Evolutionary conservation across 2,329 filamentous ascomycete genomes (phyloP).

Genomic region (Dichotomopilus funicola): DNA sequence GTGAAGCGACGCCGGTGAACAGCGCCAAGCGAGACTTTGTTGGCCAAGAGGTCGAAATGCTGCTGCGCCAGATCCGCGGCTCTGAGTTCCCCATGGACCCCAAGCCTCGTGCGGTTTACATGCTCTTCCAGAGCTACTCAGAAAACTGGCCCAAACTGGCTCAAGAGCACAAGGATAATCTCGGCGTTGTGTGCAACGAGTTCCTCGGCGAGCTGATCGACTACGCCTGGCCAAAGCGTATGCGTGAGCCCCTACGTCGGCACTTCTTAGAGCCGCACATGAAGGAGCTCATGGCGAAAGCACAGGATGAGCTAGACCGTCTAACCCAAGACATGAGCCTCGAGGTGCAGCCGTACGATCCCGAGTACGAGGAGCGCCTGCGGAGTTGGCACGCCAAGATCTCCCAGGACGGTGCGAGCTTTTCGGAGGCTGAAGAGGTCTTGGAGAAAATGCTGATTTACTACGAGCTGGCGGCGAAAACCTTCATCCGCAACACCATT

Average conservation of each 20-base stretch:
- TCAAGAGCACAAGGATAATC: constrained; percentile 48
- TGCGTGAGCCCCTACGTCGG: constrained; percentile 44
- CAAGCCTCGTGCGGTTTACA: constrained; percentile 47
- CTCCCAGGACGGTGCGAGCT: constrained; percentile 39
- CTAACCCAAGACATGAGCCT: constrained; percentile 46
- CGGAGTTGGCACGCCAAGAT: constrained; percentile 40
- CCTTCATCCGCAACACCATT: constrained; percentile 47
- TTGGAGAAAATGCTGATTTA: constrained; percentile 52
- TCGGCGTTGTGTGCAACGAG: constrained; percentile 48
- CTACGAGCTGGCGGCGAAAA: constrained; percentile 47
- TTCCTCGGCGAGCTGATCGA: constrained; percentile 46
- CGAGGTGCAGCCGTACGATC: constrained; percentile 48
- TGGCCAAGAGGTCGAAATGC: constrained; percentile 41
- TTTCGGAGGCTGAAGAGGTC: constrained; percentile 46
- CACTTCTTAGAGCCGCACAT: constrained; percentile 46
- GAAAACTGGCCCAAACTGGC: constrained; percentile 47
- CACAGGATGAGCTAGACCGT: constrained; percentile 40
- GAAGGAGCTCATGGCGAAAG: constrained; percentile 40
- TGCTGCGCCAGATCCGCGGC: constrained; percentile 44
- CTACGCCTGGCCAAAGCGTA: constrained; percentile 44
- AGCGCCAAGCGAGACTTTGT: constrained; percentile 43
- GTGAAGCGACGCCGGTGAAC: constrained; percentile 21
- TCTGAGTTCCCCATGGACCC: constrained; percentile 48
- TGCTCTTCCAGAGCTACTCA: constrained; percentile 48
- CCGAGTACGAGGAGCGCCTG: constrained; percentile 46